A percentile compares a stretch with the other conserved stretches of the same genome.
Conservation (phyloP, 306 rosid genomes). For the Lablab purpureus region DNA sequence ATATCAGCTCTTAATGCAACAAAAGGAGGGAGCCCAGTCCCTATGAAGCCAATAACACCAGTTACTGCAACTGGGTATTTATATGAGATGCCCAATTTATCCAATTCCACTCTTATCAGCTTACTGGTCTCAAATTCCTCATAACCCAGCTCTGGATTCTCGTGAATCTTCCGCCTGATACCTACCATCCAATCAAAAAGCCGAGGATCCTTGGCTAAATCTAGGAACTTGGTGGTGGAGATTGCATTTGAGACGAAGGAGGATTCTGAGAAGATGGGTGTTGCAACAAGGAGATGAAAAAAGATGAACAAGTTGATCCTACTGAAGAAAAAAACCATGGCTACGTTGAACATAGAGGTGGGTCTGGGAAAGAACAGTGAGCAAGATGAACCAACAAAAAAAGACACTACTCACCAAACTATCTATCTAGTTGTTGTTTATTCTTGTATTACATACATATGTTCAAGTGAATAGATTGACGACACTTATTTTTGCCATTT, state of each 20-base stretch:
- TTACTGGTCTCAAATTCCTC: slow-evolving; percentile 86
- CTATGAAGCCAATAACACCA: slow-evolving; percentile 78
- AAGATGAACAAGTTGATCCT: slow-evolving; percentile 42
- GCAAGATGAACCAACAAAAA: slow-evolving; percentile 30
- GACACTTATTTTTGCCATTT: not conserved
- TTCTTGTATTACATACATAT: not conserved
- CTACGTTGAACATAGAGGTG: slow-evolving; percentile 7
- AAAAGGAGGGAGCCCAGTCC: slow-evolving; percentile 73
- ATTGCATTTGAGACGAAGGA: slow-evolving; percentile 47
- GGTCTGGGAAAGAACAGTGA: slow-evolving; percentile 12
- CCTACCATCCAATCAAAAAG: slow-evolving; percentile 72
- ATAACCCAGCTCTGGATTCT: slow-evolving; percentile 81
- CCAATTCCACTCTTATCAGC: slow-evolving; percentile 72
- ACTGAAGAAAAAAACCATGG: slow-evolving; percentile 50
- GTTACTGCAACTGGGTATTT: slow-evolving; percentile 75
- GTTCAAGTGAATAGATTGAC: not conserved
- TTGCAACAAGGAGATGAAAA: slow-evolving; percentile 21
- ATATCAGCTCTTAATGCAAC: slow-evolving; percentile 92
- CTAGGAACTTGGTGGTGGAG: slow-evolving; percentile 51
- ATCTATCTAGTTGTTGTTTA: not conserved
- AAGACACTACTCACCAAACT: not conserved
- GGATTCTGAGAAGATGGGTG: slow-evolving; percentile 48
- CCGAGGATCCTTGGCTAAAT: slow-evolving; percentile 56
- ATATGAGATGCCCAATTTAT: slow-evolving; percentile 63
- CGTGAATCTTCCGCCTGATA: slow-evolving; percentile 79